Conservation (phyloP, 2,329 filamentous ascomycete genomes). For the Phyllosticta ampelicida region DNA sequence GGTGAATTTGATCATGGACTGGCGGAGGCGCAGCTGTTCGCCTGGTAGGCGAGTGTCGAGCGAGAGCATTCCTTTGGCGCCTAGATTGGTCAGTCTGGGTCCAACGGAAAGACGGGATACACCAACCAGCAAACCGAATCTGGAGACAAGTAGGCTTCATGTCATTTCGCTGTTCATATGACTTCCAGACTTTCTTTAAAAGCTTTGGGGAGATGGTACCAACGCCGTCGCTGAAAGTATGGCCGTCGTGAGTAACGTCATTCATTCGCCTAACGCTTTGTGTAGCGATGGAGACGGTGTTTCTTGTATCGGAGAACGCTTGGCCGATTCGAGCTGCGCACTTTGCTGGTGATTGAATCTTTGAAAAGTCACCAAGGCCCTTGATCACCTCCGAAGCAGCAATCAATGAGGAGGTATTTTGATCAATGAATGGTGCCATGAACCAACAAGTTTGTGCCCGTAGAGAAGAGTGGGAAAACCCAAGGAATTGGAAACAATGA, state of each 20-base stretch:
- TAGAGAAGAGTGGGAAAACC: slow-evolving; percentile 71
- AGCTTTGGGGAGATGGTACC: slow-evolving; percentile 58
- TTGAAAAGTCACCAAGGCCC: slow-evolving; percentile 39
- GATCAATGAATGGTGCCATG: slow-evolving; percentile 38
- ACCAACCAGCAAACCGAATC: slow-evolving; percentile 54
- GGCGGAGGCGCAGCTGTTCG: slow-evolving; percentile 49
- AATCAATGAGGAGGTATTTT: slow-evolving; percentile 17
- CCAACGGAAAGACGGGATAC: neutral
- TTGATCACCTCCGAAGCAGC: slow-evolving; percentile 32
- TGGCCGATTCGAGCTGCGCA: slow-evolving; percentile 51
- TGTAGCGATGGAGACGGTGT: slow-evolving; percentile 42
- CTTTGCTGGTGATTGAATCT: slow-evolving; percentile 45
- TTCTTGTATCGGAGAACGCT: slow-evolving; percentile 66
- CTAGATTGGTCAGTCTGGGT: slow-evolving; percentile 19
- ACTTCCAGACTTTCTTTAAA: slow-evolving; percentile 48
- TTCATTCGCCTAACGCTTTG: slow-evolving; percentile 15
- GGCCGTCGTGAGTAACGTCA: slow-evolving; percentile 46
- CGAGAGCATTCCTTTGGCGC: slow-evolving; percentile 69
- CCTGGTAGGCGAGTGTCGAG: slow-evolving; percentile 53
- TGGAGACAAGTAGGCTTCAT: slow-evolving; percentile 57
- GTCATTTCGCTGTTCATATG: slow-evolving; percentile 34
- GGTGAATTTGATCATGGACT: slow-evolving; percentile 70
- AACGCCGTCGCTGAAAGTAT: slow-evolving; percentile 69
- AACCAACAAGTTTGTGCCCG: slow-evolving; percentile 62
- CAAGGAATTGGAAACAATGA: slow-evolving; percentile 51